A percentile compares a stretch with the other conserved stretches of the same genome.
These are phyloP conservation scores for Ophiostoma montium DNA, from an alignment of 2,329 filamentous ascomycete species.

Conservation along the genomic window DNA sequence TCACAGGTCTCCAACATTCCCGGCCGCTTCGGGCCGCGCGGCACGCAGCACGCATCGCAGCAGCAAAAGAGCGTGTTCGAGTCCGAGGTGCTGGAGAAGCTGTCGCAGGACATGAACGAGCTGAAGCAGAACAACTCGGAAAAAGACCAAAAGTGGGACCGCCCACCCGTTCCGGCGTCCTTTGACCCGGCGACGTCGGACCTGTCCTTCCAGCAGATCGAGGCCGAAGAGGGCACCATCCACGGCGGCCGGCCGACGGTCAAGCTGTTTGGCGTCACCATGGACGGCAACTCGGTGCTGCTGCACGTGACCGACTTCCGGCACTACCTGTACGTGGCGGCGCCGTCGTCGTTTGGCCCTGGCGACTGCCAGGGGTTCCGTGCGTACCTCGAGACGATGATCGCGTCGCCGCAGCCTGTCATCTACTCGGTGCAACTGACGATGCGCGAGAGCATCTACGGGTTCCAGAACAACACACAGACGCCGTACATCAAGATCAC, in stretches of 20 bases:
- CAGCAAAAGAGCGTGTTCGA: conserved; percentile 88
- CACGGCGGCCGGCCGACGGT: conserved; percentile 63
- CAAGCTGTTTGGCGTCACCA: conserved; percentile 85
- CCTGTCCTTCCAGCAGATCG: conserved; percentile 90
- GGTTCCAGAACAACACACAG: conserved; percentile 85
- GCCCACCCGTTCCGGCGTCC: conserved; percentile 34
- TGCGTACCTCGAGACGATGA: conserved; percentile 62
- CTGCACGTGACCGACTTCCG: conserved; percentile 91
- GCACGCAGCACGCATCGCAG: conserved; percentile 34
- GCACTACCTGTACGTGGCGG: conserved; percentile 89
- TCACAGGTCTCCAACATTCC: conserved; percentile 42
- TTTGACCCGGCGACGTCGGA: conserved; percentile 46
- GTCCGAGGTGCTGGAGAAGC: conserved; percentile 83
- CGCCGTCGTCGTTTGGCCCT: conserved; percentile 66
- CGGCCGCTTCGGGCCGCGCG: conserved; percentile 36
- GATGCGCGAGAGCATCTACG: conserved; percentile 81
- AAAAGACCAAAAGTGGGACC: conserved; percentile 84
- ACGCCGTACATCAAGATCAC: conserved; percentile 90
- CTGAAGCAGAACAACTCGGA: conserved; percentile 80
- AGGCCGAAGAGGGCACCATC: conserved; percentile 78
- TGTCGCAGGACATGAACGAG: conserved; percentile 82
- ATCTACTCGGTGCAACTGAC: conserved; percentile 73
- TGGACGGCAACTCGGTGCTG: conserved; percentile 75
- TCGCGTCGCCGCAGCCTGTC: conserved; percentile 52
- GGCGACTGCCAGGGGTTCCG: conserved; percentile 69